phyloP scores from a whole-genome alignment of 2,329 filamentous ascomycete genomes.

The Colletotrichum spinosum region DNA sequence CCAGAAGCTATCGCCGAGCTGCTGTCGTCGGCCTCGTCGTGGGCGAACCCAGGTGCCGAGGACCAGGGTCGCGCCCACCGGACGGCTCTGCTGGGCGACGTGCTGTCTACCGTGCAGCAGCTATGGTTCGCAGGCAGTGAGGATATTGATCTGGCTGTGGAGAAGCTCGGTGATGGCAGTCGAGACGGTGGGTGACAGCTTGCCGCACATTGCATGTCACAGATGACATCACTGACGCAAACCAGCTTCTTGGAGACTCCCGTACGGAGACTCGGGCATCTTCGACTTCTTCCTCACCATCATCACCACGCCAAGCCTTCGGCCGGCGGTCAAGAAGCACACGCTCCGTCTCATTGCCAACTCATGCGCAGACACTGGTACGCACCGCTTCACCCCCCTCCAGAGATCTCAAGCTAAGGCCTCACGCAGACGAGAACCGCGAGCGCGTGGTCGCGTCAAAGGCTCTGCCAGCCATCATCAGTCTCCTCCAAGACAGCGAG shows the following conservation, averaged over 20 bases:
- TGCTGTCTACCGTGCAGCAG: slow-evolving; percentile 53
- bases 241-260: slow-evolving; percentile 66
- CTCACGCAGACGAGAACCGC: slow-evolving; percentile 65
- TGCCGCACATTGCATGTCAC: background rate
- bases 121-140: slow-evolving; percentile 54
- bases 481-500: slow-evolving; percentile 58
- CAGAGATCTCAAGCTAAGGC: background rate
- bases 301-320: slow-evolving; percentile 52
- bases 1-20: slow-evolving; percentile 23
- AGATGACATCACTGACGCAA: slow-evolving; percentile 34
- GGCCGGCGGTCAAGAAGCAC: slow-evolving; percentile 62
- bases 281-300: slow-evolving; percentile 66
- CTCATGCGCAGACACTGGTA: slow-evolving; percentile 71
- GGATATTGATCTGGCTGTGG: slow-evolving; percentile 59
- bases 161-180: slow-evolving; percentile 67
- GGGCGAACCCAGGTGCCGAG: slow-evolving; percentile 15
- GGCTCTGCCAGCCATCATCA: slow-evolving; percentile 60
- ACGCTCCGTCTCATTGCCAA: slow-evolving; percentile 70
- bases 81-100: slow-evolving; percentile 38
- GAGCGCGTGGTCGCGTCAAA: slow-evolving; percentile 63
- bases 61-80: slow-evolving; percentile 19
- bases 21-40: slow-evolving; percentile 23
- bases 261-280: slow-evolving; percentile 68
- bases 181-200: slow-evolving; percentile 61
- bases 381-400: slow-evolving; percentile 19